Evolutionary conservation across 768 basidiomycete species (phyloP).

Genomic region (Termitomyces sp.): DNA sequence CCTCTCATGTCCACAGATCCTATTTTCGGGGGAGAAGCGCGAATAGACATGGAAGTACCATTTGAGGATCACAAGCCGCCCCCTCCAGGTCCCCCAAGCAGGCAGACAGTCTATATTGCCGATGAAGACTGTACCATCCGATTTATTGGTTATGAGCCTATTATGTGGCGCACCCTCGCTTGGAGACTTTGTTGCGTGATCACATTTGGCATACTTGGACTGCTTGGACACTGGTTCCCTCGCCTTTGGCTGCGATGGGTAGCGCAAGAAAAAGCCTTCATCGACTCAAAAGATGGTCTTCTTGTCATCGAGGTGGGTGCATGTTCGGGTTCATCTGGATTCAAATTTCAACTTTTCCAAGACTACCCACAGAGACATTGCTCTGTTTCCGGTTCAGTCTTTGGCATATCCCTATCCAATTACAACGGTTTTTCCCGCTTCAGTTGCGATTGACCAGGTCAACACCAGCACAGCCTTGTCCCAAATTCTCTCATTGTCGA

Average conservation of each 20-base stretch:
- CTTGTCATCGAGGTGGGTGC: constrained; percentile 83
- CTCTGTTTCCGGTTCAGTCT: constrained; percentile 64
- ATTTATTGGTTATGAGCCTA: constrained; percentile 78
- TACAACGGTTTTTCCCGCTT: constrained; percentile 69
- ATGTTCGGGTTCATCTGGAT: neutral
- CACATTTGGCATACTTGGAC: constrained; percentile 64
- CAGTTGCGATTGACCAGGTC: constrained; percentile 23
- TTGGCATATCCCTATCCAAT: constrained; percentile 73
- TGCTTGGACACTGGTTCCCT: constrained; percentile 94
- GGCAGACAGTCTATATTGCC: constrained; percentile 78
- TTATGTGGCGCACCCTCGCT: constrained; percentile 51
- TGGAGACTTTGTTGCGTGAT: constrained; percentile 72
- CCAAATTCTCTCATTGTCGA: constrained; percentile 15
- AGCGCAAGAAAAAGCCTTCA: constrained; percentile 78
- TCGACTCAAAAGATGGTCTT: constrained; percentile 60
- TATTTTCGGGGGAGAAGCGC: constrained; percentile 76
- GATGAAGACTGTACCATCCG: constrained; percentile 90
- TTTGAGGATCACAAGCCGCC: constrained; percentile 63
- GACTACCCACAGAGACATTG: constrained; percentile 81
- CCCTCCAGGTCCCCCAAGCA: constrained; percentile 74
- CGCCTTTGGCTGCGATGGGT: constrained; percentile 87
- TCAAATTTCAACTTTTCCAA: constrained; percentile 29
- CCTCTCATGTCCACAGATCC: constrained; percentile 72
- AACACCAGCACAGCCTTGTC: constrained; percentile 11
- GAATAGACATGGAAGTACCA: constrained; percentile 74